These are phyloP conservation scores for Diaporthe velutina DNA, from an alignment of 2,329 filamentous ascomycete species.

Conservation along the genomic window DNA sequence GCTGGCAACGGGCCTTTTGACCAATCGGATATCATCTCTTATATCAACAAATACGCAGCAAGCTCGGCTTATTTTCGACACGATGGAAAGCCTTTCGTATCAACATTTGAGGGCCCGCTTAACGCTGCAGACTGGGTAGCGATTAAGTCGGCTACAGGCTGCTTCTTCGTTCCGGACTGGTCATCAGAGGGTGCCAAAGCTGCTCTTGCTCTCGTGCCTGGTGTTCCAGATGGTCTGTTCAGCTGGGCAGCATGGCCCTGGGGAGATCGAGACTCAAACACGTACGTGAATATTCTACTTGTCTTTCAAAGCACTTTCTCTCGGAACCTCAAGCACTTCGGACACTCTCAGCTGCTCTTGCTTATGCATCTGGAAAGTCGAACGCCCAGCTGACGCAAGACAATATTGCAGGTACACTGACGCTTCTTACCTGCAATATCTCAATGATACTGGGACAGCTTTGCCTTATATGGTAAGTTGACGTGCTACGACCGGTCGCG, in stretches of 20 bases:
- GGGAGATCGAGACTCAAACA: slow-evolving; percentile 47
- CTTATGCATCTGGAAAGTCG: neutral
- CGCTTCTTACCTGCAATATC: slow-evolving; percentile 48
- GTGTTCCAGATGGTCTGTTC: slow-evolving; percentile 52
- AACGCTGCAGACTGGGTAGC: slow-evolving; percentile 57
- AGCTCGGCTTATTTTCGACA: slow-evolving; percentile 45
- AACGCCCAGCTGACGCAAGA: neutral
- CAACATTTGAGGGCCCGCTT: slow-evolving; percentile 63
- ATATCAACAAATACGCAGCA: slow-evolving; percentile 45
- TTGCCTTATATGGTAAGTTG: slow-evolving; percentile 66
- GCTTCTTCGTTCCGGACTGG: slow-evolving; percentile 63
- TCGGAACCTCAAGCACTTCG: too few relatives aligned
- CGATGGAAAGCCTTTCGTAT: slow-evolving; percentile 56
- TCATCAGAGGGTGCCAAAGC: slow-evolving; percentile 52
- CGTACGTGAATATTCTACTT: slow-evolving; percentile 49
- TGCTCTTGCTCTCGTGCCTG: slow-evolving; percentile 39
- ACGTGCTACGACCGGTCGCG: too few relatives aligned
- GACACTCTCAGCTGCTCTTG: too few relatives aligned
- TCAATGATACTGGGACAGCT: slow-evolving; percentile 41
- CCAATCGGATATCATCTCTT: slow-evolving; percentile 43
- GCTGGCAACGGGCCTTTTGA: slow-evolving; percentile 47
- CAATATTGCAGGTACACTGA: slow-evolving; percentile 44
- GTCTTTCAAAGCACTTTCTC: too few relatives aligned
- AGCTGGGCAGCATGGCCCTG: slow-evolving; percentile 54
- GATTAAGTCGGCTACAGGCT: slow-evolving; percentile 52